Evolutionary conservation across 2,329 filamentous ascomycete genomes (phyloP).

Genomic region (Neurospora sp.): DNA sequence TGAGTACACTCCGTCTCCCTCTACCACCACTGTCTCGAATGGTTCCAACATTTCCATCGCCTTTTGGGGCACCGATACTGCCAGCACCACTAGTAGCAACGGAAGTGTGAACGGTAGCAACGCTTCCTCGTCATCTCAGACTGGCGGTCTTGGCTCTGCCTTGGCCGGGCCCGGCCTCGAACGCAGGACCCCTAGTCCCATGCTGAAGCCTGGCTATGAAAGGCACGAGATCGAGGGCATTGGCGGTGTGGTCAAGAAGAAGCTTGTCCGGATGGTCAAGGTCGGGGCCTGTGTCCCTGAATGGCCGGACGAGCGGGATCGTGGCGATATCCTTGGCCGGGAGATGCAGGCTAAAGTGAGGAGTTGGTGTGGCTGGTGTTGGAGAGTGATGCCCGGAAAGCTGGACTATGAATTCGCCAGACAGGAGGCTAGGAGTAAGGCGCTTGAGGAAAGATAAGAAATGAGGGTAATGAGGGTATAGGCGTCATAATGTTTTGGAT

Average conservation of each 20-base stretch:
- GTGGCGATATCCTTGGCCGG: slow-evolving; percentile 54
- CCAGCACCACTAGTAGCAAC: slow-evolving; percentile 6
- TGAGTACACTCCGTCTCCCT: not conserved
- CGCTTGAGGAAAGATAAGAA: slow-evolving; percentile 1
- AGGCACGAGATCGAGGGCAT: slow-evolving; percentile 88
- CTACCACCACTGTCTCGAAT: not conserved
- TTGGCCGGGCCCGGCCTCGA: not conserved
- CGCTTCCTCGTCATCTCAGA: not conserved
- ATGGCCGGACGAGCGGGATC: slow-evolving; percentile 66
- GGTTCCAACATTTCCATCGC: slow-evolving; percentile 11
- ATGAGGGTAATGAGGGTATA: not conserved
- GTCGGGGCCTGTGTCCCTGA: slow-evolving; percentile 81
- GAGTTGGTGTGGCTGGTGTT: slow-evolving; percentile 92
- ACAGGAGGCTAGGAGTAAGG: slow-evolving; percentile 5
- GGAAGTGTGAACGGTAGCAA: not conserved
- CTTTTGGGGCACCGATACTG: slow-evolving; percentile 15
- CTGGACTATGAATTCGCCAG: slow-evolving; percentile 29
- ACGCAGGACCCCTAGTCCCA: slow-evolving; percentile 31
- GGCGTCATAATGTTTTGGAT: not conserved
- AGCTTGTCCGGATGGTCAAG: slow-evolving; percentile 70
- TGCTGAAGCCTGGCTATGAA: slow-evolving; percentile 62
- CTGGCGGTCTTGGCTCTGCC: not conserved
- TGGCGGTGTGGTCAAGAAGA: slow-evolving; percentile 78
- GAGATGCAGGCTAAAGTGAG: slow-evolving; percentile 61
- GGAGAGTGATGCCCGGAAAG: slow-evolving; percentile 57